Base-by-base conservation (phyloP, 805 yeast genomes). In the Candida ipomoeae region DNA sequence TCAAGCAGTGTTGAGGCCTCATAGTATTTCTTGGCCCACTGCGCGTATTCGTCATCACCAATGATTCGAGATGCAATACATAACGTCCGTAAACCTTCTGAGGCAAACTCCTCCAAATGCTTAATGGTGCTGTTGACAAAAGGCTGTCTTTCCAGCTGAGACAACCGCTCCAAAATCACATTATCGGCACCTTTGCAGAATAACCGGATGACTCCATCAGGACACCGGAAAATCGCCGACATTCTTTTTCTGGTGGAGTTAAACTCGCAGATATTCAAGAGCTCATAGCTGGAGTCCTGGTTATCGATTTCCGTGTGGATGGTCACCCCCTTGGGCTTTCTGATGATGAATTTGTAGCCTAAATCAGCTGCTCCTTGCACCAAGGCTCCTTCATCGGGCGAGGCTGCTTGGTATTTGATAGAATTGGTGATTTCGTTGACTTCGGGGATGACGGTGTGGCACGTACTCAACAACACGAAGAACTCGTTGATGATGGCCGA, bases 161-260 rank as follows among this genome's bases (percentile, higher is more conserved):
- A 76, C 35, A 94, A 73, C 58, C 99, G 81, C 66, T 91, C 97
- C 56, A 92, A 70, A 52, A 94, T 90, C 1, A 94, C 99, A 18
- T 96, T 89, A 65, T 94, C 99, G 4, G 99, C 99, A 63, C 99
- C 99, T 67, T 94, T 94, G 64, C 96, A 90, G 63, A 87, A 90
- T 40, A 94, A 70, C 52, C 95, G 78, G 44, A 94, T 88, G 15
- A 83, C 74, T 0, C 97, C 97, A 72, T 94, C 98, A 0, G 99
- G 98, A 59, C 95, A 86, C 63, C 96, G 77, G 68, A 90, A 87
- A 44, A 94, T 83, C 0, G 97, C 94, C 46, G 96, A 87, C 99
- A 94, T 94, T 71, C 99, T 82, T 69, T 94, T 94, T 69, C 99
- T 81, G 0, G 99, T 92, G 1, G 98, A 92, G 66, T 95, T 94